A percentile compares a stretch with the other conserved stretches of the same genome.
phyloP scores from a whole-genome alignment of 208 protist species.

The Giardia muris region DNA sequence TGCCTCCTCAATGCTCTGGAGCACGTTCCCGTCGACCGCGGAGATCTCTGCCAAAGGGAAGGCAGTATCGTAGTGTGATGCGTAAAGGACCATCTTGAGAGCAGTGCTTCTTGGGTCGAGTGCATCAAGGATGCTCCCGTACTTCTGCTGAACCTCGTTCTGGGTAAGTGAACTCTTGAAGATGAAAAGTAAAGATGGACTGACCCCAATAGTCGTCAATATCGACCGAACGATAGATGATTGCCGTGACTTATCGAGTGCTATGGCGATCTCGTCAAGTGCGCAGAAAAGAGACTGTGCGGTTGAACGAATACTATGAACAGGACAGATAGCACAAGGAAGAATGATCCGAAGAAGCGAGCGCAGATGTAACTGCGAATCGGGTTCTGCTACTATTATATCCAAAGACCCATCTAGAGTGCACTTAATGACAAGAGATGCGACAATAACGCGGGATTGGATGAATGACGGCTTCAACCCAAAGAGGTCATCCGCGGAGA shows the following conservation, averaged over 20 bases:
- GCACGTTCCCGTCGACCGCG: background rate
- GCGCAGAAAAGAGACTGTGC: background rate
- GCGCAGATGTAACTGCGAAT: background rate
- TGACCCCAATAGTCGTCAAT: background rate
- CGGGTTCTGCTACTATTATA: background rate
- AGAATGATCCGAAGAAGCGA: background rate
- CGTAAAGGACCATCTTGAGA: background rate
- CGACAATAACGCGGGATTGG: background rate
- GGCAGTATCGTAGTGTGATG: background rate
- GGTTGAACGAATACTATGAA: background rate
- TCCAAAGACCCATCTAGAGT: background rate
- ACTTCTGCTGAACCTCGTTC: background rate
- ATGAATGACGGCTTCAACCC: background rate
- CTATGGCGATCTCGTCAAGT: too few relatives aligned
- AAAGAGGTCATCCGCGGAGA: background rate
- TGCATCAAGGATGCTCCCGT: background rate
- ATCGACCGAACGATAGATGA: background rate
- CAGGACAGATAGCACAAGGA: background rate
- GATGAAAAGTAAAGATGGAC: background rate
- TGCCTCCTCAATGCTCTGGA: background rate
- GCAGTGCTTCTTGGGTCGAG: background rate
- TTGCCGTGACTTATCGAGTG: background rate
- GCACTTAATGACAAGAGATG: background rate
- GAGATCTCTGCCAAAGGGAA: background rate
- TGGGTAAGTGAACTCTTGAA: background rate